Evolutionary conservation across 2,329 filamentous ascomycete species (phyloP), one percentile per base, ranked within the genome.

Genomic region (Penicillium sclerotiorum): DNA sequence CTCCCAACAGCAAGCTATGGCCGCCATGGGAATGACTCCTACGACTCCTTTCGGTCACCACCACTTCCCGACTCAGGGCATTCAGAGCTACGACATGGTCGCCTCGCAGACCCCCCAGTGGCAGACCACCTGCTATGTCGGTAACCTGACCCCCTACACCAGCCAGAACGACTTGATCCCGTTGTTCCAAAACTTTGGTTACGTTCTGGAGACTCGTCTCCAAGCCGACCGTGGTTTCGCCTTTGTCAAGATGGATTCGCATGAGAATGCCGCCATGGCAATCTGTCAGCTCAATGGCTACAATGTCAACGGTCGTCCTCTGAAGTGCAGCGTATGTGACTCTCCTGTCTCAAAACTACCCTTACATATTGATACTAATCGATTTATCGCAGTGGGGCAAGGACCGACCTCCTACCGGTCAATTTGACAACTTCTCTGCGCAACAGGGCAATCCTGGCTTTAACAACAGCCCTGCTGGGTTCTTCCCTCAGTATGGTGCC

Each of bases 321-420:
- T 99, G 62, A 99, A 99, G 82, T 99, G 94, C 82, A 97, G 93
- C 74, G 93, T 97, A 88, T 78, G 93, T 87, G n/a, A n/a, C n/a
- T 53, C 6, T 37, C 27, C 44, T 27, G n/a, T 22, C 32, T 13
- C 46, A 52, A 33, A 9, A 7, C n/a, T 18, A 20, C 13, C n/a
- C 13, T 22, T 12, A 8, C 44, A 57, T 40, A 52, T 61, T 64
- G 49, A 67, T 52, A n/a, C n/a, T n/a, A n/a, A n/a, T n/a, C n/a
- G n/a, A n/a, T n/a, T n/a, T 28, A 12, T 59, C 62, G 32, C 68
- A 97, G 93, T 99, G 94, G 94, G 94, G 94, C 70, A 99, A 99
- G 78, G 94, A 99, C 75, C 95, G 96, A 77, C 91, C 92, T 45
- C 90, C 94, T 22, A 91, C 85, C 63, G 83, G 86, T 60, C 81